Base-by-base conservation (phyloP, 2,329 filamentous ascomycete species). In the Arthrinium phaeospermum region DNA sequence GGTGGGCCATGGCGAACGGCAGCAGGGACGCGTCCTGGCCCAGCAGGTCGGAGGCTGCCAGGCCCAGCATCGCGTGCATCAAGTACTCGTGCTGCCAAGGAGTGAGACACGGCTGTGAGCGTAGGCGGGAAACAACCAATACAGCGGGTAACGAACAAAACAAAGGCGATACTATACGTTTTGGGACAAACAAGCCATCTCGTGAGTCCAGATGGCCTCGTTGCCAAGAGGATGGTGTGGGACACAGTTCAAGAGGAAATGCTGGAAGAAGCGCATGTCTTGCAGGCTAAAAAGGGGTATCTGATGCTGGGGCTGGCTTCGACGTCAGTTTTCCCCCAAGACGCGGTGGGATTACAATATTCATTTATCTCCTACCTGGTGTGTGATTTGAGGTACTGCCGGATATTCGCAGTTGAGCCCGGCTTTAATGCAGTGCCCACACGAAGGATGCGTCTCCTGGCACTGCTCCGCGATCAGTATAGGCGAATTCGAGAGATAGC, bases 241-340 rank as follows among this genome's bases (percentile, higher is more conserved):
- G 76, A 90, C 90, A 75, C 89, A 91, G 47, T 86, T 84, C 41
- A 88, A 81, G 22, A 92, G 81, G 75, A 92, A 92, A 79, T 92
- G 90, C 78, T 92, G 91, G 76, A 92, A 92, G 78, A 92, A 87
- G 49, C 90, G 87, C 90, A 93, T 91, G 76, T 92, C 91, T 69
- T 89, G 87, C 71, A 91, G 76, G 70, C 85, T 90, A 77, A 91
- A 91, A 0, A 90, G 79, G 3, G 87, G 88, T n/a, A 89, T 85
- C 74, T 88, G 88, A 74, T 87, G 82, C 74, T 87, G 86, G n/a
- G 88, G 88, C 86, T 90, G 75, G 16, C 22, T 22, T 8, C 13
- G 64, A 41, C 4, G 13, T 73, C 70, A 64, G 34, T 34, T 8
- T 19, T 3, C n/a, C 4, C 27, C 51, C 19, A 34, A 34, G 27